Evolutionary conservation across 2,329 filamentous ascomycete genomes (phyloP).

Genomic region (Stachybotrys elegans): DNA sequence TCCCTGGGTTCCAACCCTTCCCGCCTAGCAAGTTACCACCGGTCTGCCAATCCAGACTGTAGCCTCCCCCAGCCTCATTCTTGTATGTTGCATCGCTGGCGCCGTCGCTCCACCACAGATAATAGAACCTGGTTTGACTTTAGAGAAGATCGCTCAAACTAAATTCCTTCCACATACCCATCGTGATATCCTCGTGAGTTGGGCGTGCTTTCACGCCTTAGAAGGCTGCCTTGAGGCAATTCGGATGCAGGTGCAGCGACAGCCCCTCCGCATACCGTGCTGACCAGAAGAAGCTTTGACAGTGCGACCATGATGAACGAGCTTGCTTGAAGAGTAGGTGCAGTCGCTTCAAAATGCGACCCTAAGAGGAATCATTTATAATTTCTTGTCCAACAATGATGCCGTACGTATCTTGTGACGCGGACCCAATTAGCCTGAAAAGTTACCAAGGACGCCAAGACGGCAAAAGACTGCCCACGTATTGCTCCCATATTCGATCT

Average conservation of each 20-base stretch:
- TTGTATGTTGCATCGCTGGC: background rate
- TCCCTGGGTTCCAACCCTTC: background rate
- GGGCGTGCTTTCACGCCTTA: background rate
- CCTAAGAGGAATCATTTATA: background rate
- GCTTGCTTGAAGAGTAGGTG: background rate
- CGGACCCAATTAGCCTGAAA: background rate
- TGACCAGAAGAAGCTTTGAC: background rate
- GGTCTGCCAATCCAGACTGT: background rate
- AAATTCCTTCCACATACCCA: background rate
- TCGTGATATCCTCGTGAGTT: background rate
- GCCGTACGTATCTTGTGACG: background rate
- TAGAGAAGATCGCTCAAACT: background rate
- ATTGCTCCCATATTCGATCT: background rate
- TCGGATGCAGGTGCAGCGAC: background rate
- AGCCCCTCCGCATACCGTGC: background rate
- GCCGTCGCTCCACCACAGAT: background rate
- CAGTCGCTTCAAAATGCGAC: background rate
- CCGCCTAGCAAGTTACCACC: background rate
- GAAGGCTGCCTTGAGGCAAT: background rate
- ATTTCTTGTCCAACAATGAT: background rate
- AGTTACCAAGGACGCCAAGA: background rate
- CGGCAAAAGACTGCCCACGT: background rate
- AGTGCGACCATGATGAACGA: background rate
- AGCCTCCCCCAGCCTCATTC: background rate
- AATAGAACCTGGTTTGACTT: background rate